A percentile compares a stretch with the other conserved stretches of the same genome.
phyloP scores from a whole-genome alignment of 441 rosid genomes.

The Corymbia citriodora region DNA sequence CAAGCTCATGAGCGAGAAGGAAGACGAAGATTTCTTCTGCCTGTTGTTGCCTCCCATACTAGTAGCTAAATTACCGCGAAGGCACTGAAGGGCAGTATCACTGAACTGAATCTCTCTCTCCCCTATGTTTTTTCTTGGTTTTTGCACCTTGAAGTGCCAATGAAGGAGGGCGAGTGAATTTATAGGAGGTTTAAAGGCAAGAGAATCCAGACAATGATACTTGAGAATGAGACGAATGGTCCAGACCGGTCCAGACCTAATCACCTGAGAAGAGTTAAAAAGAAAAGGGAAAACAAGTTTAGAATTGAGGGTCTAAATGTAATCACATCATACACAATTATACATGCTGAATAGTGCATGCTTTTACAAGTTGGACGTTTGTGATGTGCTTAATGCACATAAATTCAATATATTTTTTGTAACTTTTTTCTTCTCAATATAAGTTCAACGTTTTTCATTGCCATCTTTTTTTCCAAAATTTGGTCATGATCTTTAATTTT shows the following conservation, averaged over 20 bases:
- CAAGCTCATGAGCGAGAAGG: constrained; percentile 27
- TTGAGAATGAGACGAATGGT: background rate
- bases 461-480: background rate
- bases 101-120: background rate
- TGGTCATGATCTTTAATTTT: background rate
- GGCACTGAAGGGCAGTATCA: background rate
- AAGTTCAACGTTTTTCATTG: background rate
- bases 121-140: background rate
- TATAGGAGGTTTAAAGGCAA: background rate
- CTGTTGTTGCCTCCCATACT: constrained; percentile 34
- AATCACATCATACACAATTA: too few relatives aligned
- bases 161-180: background rate
- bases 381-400: background rate
- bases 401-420: background rate
- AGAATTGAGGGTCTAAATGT: too few relatives aligned
- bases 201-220: background rate
- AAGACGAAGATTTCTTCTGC: constrained; percentile 28
- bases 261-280: background rate
- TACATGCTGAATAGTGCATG: background rate
- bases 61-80: background rate
- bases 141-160: background rate
- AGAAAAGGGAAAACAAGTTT: background rate
- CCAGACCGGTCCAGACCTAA: background rate
- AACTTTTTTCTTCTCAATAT: background rate
- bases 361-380: background rate